phyloP scores from a whole-genome alignment of 352 stramenopile species.

The Pseudoperonospora humuli region DNA sequence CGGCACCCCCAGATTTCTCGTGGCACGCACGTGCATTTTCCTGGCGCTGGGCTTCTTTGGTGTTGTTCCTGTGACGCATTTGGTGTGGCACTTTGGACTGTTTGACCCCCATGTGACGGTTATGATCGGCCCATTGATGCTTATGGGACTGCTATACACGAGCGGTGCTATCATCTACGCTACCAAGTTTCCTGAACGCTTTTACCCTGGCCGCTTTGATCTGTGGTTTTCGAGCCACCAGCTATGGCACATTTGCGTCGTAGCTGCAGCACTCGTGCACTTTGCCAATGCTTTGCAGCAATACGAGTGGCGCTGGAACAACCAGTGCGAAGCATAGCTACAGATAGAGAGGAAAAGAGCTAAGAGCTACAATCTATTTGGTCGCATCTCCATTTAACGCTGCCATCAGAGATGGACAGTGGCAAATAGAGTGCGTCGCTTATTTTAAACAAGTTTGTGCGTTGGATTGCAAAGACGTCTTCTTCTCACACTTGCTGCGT shows the following conservation, averaged over 20 bases:
- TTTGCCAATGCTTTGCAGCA: constrained; percentile 78
- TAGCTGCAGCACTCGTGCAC: constrained; percentile 79
- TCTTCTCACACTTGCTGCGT: too few relatives aligned
- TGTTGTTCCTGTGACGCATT: constrained; percentile 61
- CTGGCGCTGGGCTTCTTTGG: constrained; percentile 76
- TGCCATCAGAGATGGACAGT: not conserved
- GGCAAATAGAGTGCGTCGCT: constrained; percentile 18
- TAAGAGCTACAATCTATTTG: constrained; percentile 14
- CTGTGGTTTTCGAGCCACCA: constrained; percentile 83
- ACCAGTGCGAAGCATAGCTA: constrained; percentile 56
- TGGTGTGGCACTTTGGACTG: constrained; percentile 68
- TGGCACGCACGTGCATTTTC: constrained; percentile 72
- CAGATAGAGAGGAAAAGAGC: not conserved
- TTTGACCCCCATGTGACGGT: constrained; percentile 79
- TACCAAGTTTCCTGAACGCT: constrained; percentile 78
- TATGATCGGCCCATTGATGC: constrained; percentile 69
- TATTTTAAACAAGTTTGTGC: constrained; percentile 16
- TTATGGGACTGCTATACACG: constrained; percentile 76
- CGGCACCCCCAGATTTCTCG: constrained; percentile 59
- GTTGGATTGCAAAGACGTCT: not conserved
- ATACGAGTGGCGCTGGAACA: constrained; percentile 83
- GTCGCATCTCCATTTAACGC: constrained; percentile 6
- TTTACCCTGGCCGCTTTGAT: constrained; percentile 80
- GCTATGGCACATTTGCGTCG: constrained; percentile 84
- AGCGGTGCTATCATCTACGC: constrained; percentile 78